Percentiles rank a stretch among this genome's conserved stretches.
phyloP scores from a whole-genome alignment of 106 monocot species.

The Dioscorea zingiberensis region DNA sequence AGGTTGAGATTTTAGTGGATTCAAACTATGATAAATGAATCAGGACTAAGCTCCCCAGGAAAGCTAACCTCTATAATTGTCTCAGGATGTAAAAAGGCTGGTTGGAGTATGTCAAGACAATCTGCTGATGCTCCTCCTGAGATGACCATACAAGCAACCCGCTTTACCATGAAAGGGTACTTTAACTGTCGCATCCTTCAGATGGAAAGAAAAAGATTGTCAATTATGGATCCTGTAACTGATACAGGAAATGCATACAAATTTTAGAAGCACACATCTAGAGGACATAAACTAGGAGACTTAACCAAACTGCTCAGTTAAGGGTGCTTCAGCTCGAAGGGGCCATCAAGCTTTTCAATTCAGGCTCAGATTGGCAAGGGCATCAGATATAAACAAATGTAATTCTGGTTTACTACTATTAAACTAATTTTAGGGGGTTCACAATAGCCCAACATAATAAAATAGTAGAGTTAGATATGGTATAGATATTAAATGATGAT shows the following conservation, averaged over 20 bases:
- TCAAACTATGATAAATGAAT: background rate
- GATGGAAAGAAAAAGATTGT: background rate
- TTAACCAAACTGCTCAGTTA: background rate
- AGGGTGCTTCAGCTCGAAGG: background rate
- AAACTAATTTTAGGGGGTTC: too few relatives aligned
- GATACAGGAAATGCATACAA: background rate
- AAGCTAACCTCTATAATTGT: constrained; percentile 42
- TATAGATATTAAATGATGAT: too few relatives aligned
- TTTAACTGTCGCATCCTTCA: constrained; percentile 64
- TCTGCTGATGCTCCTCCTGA: constrained; percentile 55
- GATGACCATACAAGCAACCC: constrained; percentile 88
- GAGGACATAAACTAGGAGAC: background rate
- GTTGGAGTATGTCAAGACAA: constrained; percentile 80
- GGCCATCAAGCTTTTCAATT: background rate
- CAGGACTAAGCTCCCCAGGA: background rate
- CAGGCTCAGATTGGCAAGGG: too few relatives aligned
- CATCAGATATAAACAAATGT: too few relatives aligned
- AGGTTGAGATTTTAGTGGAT: background rate
- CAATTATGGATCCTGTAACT: background rate
- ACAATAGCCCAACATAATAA: too few relatives aligned
- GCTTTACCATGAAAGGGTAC: constrained; percentile 81
- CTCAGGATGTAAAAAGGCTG: constrained; percentile 45
- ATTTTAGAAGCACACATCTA: background rate
- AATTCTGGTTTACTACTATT: too few relatives aligned
- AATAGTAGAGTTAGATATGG: too few relatives aligned